Evolutionary conservation across 2,329 filamentous ascomycete genomes (phyloP), one percentile per base, ranked within the genome.

Genomic region (Rosellinia necatrix): DNA sequence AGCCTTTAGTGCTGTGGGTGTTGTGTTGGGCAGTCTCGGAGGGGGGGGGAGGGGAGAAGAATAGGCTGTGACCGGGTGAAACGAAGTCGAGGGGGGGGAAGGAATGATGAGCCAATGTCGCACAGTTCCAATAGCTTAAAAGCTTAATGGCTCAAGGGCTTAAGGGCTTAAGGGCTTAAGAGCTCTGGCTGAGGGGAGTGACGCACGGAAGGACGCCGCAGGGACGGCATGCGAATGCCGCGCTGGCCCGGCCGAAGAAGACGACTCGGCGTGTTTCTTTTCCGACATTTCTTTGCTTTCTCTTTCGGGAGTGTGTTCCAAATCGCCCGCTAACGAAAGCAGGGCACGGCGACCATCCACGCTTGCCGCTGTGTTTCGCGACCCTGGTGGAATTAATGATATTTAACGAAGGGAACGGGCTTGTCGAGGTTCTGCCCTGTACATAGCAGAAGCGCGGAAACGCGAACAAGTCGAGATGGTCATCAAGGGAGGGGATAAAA

Each of bases 151-250:
- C 43, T 27, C 19, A n/a, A n/a, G n/a, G n/a, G n/a, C n/a, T n/a
- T n/a, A n/a, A n/a, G n/a, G n/a, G n/a, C n/a, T n/a, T n/a, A n/a
- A n/a, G n/a, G n/a, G n/a, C n/a, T n/a, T 34, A 15, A 47, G 24
- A 41, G 24, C 43, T 27, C 19, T 29, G 37, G 9, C n/a, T 67
- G 68, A 69, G 62, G 56, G 46, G 50, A 59, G 50, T 57, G 50
- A 68, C 79, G 72, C 74, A 82, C 80, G 80, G 68, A 82, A 83
- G 49, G 78, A 80, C 58, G 78, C 77, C 66, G 75, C 72, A 65
- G 78, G 78, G 38, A 75, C 71, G 62, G 77, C 70, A 59, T 77
- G 75, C 25, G 71, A 71, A 64, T 76, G 73, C 65, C 72, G 73
- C 64, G 72, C 68, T 62, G 75, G 69, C 24, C 72, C 74, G 59